These are phyloP conservation scores for Tylopilus cervinicoccineus DNA, from an alignment of 768 basidiomycete genomes.

Conservation along the genomic window DNA sequence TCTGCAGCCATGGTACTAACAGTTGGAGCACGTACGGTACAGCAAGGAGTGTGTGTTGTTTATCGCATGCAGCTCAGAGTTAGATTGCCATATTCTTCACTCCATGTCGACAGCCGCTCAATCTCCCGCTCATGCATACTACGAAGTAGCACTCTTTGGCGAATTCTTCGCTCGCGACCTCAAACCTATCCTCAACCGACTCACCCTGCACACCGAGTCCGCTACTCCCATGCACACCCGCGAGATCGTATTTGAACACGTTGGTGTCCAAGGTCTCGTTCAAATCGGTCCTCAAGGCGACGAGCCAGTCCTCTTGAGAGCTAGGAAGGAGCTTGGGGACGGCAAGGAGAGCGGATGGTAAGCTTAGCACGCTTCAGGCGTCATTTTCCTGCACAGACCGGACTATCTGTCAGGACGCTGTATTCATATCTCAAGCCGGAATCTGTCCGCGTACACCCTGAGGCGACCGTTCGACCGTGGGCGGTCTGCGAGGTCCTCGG, in stretches of 20 bases:
- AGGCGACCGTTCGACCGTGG: slow-evolving; percentile 86
- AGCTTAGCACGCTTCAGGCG: slow-evolving; percentile 14
- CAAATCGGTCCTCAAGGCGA: slow-evolving; percentile 44
- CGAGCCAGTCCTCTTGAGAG: slow-evolving; percentile 68
- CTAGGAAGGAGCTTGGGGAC: slow-evolving; percentile 68
- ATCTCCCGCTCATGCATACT: slow-evolving; percentile 56
- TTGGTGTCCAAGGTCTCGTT: slow-evolving; percentile 60
- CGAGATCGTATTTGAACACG: slow-evolving; percentile 79
- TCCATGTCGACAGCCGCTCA: slow-evolving; percentile 21
- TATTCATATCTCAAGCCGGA: slow-evolving; percentile 84
- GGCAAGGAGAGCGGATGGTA: slow-evolving; percentile 58
- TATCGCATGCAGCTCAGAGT: background rate
- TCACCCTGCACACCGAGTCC: slow-evolving; percentile 79
- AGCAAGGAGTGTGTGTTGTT: background rate
- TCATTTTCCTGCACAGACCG: background rate
- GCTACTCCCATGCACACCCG: slow-evolving; percentile 68
- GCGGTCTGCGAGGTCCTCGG: slow-evolving; percentile 74
- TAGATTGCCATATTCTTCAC: background rate
- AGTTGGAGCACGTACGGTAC: background rate
- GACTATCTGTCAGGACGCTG: slow-evolving; percentile 48
- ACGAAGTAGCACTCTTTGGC: slow-evolving; percentile 80
- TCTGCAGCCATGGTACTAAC: too few relatives aligned
- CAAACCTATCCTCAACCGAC: slow-evolving; percentile 71
- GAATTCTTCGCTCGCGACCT: slow-evolving; percentile 79
- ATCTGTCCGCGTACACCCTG: slow-evolving; percentile 77